These are phyloP conservation scores for Venturia oleaginea DNA, from an alignment of 2,329 filamentous ascomycete genomes.

Conservation along the genomic window DNA sequence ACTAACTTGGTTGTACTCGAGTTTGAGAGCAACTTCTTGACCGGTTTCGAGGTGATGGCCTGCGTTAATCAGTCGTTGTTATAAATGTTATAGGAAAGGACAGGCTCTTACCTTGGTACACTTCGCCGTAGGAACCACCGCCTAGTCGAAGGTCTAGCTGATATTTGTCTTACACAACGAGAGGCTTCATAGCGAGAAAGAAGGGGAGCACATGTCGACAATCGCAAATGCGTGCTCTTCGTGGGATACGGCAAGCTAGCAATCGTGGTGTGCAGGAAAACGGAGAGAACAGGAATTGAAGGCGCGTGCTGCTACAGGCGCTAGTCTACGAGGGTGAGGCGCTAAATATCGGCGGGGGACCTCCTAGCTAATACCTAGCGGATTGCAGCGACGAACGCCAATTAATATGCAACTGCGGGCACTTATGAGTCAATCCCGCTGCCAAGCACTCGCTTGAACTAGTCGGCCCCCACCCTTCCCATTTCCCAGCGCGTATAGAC, in stretches of 20 bases:
- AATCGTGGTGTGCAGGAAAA: slow-evolving; percentile 8
- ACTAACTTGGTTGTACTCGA: slow-evolving; percentile 98
- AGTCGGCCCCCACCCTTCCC: not conserved
- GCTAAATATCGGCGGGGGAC: no score
- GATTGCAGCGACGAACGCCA: not conserved
- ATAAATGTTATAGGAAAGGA: not conserved
- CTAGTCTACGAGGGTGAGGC: no score
- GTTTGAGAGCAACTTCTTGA: slow-evolving; percentile 98
- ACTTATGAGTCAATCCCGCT: no score
- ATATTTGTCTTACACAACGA: slow-evolving; percentile 16
- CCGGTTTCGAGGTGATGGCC: slow-evolving; percentile 79
- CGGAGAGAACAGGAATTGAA: no score
- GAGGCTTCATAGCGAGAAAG: slow-evolving; percentile 12
- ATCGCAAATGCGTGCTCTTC: slow-evolving; percentile 12
- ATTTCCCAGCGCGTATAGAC: slow-evolving; percentile 12
- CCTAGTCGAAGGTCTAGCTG: slow-evolving; percentile 16
- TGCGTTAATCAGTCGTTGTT: not conserved
- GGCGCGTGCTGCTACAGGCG: no score
- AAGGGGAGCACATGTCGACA: slow-evolving; percentile 14
- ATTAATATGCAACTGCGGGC: no score
- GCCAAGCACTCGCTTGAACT: no score
- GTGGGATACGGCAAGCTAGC: slow-evolving; percentile 9
- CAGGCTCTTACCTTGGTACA: slow-evolving; percentile 16
- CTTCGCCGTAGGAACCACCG: slow-evolving; percentile 16
- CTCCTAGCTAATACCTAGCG: not conserved